Conservation (phyloP, 768 basidiomycete species). For the Dioszegia hungarica region DNA sequence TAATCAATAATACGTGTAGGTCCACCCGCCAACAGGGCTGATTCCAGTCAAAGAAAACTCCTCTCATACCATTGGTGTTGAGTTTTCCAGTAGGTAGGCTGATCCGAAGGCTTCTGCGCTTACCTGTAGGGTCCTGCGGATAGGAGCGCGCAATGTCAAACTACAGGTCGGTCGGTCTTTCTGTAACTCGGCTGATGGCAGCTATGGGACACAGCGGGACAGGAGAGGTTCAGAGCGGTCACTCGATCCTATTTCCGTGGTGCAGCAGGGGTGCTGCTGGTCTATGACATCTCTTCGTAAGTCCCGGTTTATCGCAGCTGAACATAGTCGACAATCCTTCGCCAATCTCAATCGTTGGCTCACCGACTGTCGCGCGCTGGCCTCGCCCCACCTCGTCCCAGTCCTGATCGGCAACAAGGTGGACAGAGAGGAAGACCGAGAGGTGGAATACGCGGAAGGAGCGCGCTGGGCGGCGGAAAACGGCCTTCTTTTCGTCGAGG, state of each 20-base stretch:
- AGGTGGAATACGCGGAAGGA: conserved; percentile 94
- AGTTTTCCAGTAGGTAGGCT: too few relatives aligned
- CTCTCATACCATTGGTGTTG: conserved; percentile 97
- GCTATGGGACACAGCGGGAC: conserved; percentile 97
- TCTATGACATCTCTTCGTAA: conserved; percentile 52
- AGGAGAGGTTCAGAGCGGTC: conserved; percentile 80
- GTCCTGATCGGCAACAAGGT: conserved; percentile 83
- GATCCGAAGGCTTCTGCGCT: too few relatives aligned
- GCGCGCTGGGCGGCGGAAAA: conserved; percentile 94
- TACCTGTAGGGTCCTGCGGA: conserved; percentile 81
- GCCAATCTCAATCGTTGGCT: conserved; percentile 80
- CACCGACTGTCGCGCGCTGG: conserved; percentile 85
- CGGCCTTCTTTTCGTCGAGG: conserved; percentile 88
- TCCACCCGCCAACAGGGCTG: conserved; percentile 24
- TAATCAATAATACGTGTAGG: conserved; percentile 91
- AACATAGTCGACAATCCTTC: conserved; percentile 78
- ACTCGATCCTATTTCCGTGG: conserved; percentile 92
- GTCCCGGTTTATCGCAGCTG: conserved; percentile 3
- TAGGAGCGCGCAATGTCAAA: conserved; percentile 92
- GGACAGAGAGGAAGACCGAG: conserved; percentile 83
- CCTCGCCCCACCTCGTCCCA: conserved; percentile 77
- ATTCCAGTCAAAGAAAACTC: conserved; percentile 84
- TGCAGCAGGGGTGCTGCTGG: conserved; percentile 54
- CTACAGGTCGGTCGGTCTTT: conserved; percentile 73
- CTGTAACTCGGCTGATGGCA: conserved; percentile 42